Evolutionary conservation across 139 green algal genomes (phyloP).

Genomic region (Yamagishiella unicocca): DNA sequence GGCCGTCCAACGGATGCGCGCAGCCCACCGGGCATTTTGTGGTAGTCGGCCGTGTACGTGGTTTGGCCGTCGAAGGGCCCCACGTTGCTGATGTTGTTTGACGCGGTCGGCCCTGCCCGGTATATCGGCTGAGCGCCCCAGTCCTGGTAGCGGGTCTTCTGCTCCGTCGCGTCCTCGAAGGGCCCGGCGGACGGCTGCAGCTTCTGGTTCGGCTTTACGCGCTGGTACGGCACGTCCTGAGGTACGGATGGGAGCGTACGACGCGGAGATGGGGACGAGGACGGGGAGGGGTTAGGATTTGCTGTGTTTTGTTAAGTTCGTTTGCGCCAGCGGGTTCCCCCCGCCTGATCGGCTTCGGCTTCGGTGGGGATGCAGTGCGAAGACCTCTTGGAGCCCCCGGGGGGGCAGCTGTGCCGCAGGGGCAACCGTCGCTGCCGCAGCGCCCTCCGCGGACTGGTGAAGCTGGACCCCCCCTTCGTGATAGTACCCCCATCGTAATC

Average conservation of each 20-base stretch:
- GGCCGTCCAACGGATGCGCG: background rate
- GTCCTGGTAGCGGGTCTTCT: constrained; percentile 32
- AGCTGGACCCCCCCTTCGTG: no score
- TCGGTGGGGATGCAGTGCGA: background rate
- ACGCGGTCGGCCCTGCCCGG: background rate
- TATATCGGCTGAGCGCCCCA: constrained; percentile 16
- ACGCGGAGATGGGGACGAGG: background rate
- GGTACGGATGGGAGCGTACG: background rate
- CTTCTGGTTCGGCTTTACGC: background rate
- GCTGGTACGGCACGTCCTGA: constrained; percentile 41
- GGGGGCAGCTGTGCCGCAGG: background rate
- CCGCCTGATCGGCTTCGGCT: no score
- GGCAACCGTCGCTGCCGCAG: no score
- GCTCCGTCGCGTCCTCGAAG: constrained; percentile 29
- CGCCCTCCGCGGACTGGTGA: no score
- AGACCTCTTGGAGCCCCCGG: background rate
- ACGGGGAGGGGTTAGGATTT: background rate
- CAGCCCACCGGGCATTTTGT: background rate
- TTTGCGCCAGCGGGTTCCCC: no score
- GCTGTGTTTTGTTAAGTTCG: no score
- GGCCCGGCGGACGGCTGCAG: background rate
- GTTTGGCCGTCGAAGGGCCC: constrained; percentile 36
- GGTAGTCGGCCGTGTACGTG: constrained; percentile 35
- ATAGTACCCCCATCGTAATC: no score
- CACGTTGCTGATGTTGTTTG: background rate